Evolutionary conservation across 148 eudicot species (phyloP).

Genomic region (Rhododendron mucronatum): DNA sequence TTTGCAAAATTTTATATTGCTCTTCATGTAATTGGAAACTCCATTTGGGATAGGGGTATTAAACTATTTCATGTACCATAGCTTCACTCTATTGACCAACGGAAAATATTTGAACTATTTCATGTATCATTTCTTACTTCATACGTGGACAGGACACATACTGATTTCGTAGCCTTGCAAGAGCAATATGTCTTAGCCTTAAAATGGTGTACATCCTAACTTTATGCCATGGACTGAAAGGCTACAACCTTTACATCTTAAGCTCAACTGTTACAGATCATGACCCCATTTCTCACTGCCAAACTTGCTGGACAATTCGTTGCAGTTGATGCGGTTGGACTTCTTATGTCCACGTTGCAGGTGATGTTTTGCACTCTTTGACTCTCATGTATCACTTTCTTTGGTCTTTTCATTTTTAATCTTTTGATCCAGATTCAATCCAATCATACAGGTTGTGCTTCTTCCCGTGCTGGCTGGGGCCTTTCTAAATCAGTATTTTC

Average conservation of each 20-base stretch:
- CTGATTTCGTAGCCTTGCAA: background rate
- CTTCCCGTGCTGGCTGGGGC: conserved; percentile 85
- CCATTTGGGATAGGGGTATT: background rate
- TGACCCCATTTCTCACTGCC: conserved; percentile 81
- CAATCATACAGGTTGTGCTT: conserved; percentile 57
- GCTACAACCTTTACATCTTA: background rate
- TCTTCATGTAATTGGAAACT: background rate
- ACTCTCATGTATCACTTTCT: background rate
- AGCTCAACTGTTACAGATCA: conserved; percentile 35
- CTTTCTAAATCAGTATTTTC: conserved; percentile 74
- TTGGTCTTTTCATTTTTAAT: background rate
- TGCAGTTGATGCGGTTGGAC: conserved; percentile 71
- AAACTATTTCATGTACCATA: background rate
- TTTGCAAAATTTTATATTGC: background rate
- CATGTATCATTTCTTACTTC: background rate
- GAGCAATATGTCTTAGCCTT: background rate
- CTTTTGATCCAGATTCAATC: background rate
- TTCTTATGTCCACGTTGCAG: conserved; percentile 71
- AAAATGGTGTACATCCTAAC: background rate
- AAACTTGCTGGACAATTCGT: conserved; percentile 83
- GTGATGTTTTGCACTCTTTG: conserved; percentile 18
- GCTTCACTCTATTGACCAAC: background rate
- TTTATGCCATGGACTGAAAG: conserved; percentile 1
- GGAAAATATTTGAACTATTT: background rate
- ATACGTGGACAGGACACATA: background rate